Evolutionary conservation across 352 stramenopile genomes (phyloP), one percentile per base, ranked within the genome.

Genomic region (Vaucheria bursata): DNA sequence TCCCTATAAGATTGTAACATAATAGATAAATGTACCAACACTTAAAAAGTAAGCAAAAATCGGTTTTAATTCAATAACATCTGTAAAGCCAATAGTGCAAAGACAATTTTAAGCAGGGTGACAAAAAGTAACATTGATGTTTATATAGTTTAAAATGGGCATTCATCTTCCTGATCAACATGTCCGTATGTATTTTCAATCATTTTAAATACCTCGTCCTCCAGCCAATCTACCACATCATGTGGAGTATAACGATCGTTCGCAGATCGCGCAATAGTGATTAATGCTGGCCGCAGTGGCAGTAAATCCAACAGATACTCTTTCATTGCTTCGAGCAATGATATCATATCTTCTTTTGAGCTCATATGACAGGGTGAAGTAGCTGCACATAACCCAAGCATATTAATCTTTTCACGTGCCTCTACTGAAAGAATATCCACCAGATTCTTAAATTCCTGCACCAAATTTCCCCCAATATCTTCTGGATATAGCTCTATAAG

Each of bases 231-330:
- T 29, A 70, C 72, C 34, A 77, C 69, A 1, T 59, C 37, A 6
- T 2, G 32, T 5, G 78, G 78, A 29, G 74, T 53, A 52, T 83
- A 83, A 31, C 78, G 72, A 52, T 83, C 78, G 5, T 65, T 73
- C 39, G 39, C 78, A 8, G 64, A 78, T 25, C 78, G 73, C 7
- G 78, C 78, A 31, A 83, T 52, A 70, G 72, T 83, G 32, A 83
- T 72, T 40, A 83, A 45, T 38, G 73, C 78, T 3, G 78, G 78
- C 2, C 53, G 34, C 1, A 8, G 2, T 5, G 25, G 25, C 59
- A 5, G 5, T 8, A 66, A 8, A 36, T 2, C 6, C 34, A n/a
- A 25, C 8, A 73, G 29, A n/a, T 4, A 37, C 72, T n/a, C 65
- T 35, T 38, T 40, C 69, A 59, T 32, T 32, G 32, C 34, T 34